Evolutionary conservation across 1,284 basidiomycete genomes (phyloP), one percentile per base, ranked within the genome.

Genomic region (Lignosus rhinocerotis): DNA sequence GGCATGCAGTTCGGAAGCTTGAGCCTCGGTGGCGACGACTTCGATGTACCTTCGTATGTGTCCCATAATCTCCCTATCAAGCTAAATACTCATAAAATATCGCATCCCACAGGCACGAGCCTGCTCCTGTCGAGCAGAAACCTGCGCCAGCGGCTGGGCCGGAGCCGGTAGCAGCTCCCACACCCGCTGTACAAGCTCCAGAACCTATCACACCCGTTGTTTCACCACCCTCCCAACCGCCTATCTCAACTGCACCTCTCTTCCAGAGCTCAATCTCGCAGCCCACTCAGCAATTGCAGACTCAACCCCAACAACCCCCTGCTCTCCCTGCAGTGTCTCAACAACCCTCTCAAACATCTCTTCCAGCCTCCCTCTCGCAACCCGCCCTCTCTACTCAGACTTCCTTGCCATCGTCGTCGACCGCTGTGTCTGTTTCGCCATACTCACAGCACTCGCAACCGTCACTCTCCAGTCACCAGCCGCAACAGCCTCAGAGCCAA

Each of bases 1-100:
- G 90, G 89, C 48, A 90, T 92, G 90, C 90, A 92, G 67, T 92
- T 92, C 66, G 90, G 90, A 41, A 91, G 88, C 70, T 73, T 92
- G 63, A 86, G 82, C 70, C 77, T 92, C 34, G 84, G 83, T 41
- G 87, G 85, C 16, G 88, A 90, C 52, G 81, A 80, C 54, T 66
- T 84, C 31, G 83, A 86, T 53, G 63, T 76, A 33, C 75, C 74
- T 61, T 66, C 68, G 82, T 77, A 52, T 38, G 45, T 39, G 33
- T 17, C 8, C 11, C 14, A 33, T 43, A 49, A 17, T 58, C 7
- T 50, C 19, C 10, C 33, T 4, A 12, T 5, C 8, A 25, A 19
- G n/a, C 17, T n/a, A 21, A 30, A 32, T n/a, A 31, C 52, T 59
- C 17, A 60, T n/a, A n/a, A n/a, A n/a, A 19, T 49, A n/a, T 30